Evolutionary conservation across 192 early-diverging fungal genomes (phyloP).

Genomic region (Chytriomyces sp.): DNA sequence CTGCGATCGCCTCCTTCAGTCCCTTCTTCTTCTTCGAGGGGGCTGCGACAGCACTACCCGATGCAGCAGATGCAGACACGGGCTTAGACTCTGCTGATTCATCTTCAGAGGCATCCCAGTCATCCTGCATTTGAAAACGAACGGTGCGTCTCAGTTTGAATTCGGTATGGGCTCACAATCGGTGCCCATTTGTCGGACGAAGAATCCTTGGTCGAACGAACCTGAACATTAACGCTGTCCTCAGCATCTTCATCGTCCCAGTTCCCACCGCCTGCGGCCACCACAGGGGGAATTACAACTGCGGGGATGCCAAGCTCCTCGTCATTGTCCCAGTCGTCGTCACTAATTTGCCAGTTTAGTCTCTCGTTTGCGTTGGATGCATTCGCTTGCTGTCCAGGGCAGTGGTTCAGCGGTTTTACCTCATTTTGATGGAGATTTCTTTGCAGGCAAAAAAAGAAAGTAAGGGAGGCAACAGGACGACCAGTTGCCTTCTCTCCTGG

Average conservation of each 20-base stretch:
- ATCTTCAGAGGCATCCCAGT: slow-evolving; percentile 53
- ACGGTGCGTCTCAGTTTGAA: too few relatives aligned
- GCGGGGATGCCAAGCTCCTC: slow-evolving; percentile 14
- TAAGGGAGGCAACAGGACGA: too few relatives aligned
- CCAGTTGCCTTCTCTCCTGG: too few relatives aligned
- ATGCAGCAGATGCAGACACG: slow-evolving; percentile 10
- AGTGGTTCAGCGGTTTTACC: not conserved
- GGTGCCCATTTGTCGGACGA: not conserved
- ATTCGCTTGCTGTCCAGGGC: not conserved
- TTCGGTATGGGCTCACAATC: not conserved
- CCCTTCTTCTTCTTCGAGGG: slow-evolving; percentile 56
- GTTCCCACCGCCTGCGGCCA: not conserved
- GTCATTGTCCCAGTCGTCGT: slow-evolving; percentile 37
- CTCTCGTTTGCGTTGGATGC: not conserved
- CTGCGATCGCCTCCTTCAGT: slow-evolving; percentile 46
- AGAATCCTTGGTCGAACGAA: not conserved
- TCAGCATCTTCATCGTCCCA: slow-evolving; percentile 37
- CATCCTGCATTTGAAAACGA: slow-evolving; percentile 1
- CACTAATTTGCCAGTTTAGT: not conserved
- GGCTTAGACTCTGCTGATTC: slow-evolving; percentile 41
- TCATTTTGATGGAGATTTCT: not conserved
- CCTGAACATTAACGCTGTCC: slow-evolving; percentile 15
- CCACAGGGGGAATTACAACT: slow-evolving; percentile 13
- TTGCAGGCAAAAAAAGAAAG: too few relatives aligned
- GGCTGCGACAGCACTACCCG: slow-evolving; percentile 5